These are phyloP conservation scores for Saccharomyces hybrid DNA, from an alignment of 1,139 yeast species.

Conservation along the genomic window DNA sequence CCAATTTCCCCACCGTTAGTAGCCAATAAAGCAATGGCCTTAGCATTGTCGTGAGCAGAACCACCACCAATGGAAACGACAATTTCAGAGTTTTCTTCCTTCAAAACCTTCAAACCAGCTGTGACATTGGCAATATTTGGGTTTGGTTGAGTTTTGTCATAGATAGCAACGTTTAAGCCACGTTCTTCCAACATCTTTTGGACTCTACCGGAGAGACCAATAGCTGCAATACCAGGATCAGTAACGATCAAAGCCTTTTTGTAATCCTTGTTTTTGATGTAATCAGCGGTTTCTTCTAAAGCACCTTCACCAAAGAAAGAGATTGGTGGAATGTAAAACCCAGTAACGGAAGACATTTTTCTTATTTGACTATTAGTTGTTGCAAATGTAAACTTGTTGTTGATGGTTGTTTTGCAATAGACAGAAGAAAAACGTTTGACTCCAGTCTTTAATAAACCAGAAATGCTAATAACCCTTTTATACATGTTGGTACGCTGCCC, in stretches of 20 bases:
- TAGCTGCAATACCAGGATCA: constrained; percentile 20
- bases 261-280: constrained; percentile 12
- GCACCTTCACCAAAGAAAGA: constrained; percentile 22
- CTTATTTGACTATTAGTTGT: background rate
- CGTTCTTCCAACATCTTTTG: constrained; percentile 11
- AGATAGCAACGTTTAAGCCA: constrained; percentile 12
- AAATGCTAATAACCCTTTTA: background rate
- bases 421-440: background rate
- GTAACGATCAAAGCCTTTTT: constrained; percentile 15
- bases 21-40: constrained; percentile 19
- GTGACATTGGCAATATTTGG: constrained; percentile 15
- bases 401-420: background rate
- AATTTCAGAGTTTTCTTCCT: constrained; percentile 12
- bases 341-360: constrained; percentile 12
- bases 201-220: constrained; percentile 15
- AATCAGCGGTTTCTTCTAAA: constrained; percentile 14
- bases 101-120: constrained; percentile 14
- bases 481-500: background rate
- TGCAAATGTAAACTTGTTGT: background rate
- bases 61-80: constrained; percentile 21
- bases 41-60: constrained; percentile 21
- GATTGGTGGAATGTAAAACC: constrained; percentile 17
- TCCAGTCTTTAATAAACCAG: background rate
- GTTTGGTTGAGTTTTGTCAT: constrained; percentile 19
- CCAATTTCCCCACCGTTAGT: constrained; percentile 19